Conservation (phyloP, 1,284 basidiomycete species). For the Inonotus hispidus region DNA sequence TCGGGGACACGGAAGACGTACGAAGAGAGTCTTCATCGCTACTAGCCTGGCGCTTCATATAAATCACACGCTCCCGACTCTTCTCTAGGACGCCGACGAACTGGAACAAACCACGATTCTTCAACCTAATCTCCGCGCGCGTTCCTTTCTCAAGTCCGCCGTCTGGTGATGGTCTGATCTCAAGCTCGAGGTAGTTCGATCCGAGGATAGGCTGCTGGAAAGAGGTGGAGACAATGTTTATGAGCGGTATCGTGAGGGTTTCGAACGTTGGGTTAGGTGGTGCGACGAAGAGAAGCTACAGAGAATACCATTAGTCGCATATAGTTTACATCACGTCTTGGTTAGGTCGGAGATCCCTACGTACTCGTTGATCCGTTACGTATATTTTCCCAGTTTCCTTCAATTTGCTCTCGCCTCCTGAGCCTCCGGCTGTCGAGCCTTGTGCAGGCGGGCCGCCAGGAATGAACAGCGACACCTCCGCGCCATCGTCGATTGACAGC, state of each 20-base stretch:
- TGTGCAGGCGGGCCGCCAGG: conserved; percentile 46
- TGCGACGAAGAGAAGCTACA: conserved; percentile 60
- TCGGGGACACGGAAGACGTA: conserved; percentile 2
- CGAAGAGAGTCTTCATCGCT: conserved; percentile 41
- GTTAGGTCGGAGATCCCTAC: conserved; percentile 25
- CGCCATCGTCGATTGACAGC: conserved; percentile 48
- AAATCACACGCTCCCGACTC: conserved; percentile 65
- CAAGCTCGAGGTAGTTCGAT: conserved; percentile 60
- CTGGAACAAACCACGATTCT: conserved; percentile 62
- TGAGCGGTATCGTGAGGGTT: conserved; percentile 54
- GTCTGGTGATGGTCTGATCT: conserved; percentile 56
- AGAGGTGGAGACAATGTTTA: conserved; percentile 58
- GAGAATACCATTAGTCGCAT: conserved; percentile 5
- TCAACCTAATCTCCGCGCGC: conserved; percentile 59
- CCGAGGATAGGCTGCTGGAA: conserved; percentile 73
- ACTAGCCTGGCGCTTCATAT: conserved; percentile 59
- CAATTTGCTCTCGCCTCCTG: conserved; percentile 49
- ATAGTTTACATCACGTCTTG: not conserved
- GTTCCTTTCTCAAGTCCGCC: conserved; percentile 63
- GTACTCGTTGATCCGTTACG: conserved; percentile 69
- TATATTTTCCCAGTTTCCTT: conserved; percentile 53
- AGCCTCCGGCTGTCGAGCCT: conserved; percentile 40
- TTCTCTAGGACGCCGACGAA: conserved; percentile 70
- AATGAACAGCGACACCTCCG: conserved; percentile 51
- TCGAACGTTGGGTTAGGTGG: conserved; percentile 39